Evolutionary conservation across 2,329 filamentous ascomycete genomes (phyloP).

Genomic region (Meredithiella fracta): DNA sequence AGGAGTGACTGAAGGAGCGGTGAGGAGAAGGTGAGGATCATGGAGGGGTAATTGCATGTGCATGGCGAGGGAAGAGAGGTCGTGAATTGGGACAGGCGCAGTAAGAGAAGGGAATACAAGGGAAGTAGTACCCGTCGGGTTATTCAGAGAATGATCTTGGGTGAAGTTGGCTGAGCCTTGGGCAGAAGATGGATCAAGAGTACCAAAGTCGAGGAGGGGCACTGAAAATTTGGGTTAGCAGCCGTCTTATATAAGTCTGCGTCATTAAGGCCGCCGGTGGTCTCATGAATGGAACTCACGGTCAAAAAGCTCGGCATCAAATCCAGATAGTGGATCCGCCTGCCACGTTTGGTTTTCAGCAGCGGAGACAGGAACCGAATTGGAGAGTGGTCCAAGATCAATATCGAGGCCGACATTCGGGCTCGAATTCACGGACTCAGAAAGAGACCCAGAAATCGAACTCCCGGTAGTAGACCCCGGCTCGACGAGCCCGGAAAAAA

Average conservation of each 20-base stretch:
- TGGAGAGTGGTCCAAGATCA: slow-evolving; percentile 1
- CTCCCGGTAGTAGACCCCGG: background rate
- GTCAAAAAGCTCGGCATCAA: slow-evolving; percentile 6
- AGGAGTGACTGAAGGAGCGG: background rate
- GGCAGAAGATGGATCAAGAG: slow-evolving; percentile 4
- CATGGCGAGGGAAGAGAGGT: slow-evolving; percentile 2
- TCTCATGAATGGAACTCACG: background rate
- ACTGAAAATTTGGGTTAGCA: slow-evolving; percentile 3
- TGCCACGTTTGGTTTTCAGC: slow-evolving; percentile 3
- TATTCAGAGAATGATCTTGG: slow-evolving; percentile 4
- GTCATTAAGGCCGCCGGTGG: background rate
- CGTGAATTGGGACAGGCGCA: slow-evolving; percentile 3
- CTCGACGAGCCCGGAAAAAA: slow-evolving; percentile 5
- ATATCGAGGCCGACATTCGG: slow-evolving; percentile 7
- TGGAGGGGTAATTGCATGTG: slow-evolving; percentile 5
- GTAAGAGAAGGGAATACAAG: slow-evolving; percentile 7
- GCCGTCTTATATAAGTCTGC: background rate
- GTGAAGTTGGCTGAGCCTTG: slow-evolving; percentile 3
- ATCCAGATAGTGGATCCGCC: background rate
- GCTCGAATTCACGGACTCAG: slow-evolving; percentile 9
- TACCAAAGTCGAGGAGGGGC: slow-evolving; percentile 4
- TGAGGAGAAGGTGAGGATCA: background rate
- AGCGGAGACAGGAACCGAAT: too few species aligned
- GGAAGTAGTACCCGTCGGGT: slow-evolving; percentile 6
- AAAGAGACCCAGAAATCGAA: background rate